Conservation (phyloP, 495 filamentous ascomycete genomes). For the Beverwykella pulmonaria region DNA sequence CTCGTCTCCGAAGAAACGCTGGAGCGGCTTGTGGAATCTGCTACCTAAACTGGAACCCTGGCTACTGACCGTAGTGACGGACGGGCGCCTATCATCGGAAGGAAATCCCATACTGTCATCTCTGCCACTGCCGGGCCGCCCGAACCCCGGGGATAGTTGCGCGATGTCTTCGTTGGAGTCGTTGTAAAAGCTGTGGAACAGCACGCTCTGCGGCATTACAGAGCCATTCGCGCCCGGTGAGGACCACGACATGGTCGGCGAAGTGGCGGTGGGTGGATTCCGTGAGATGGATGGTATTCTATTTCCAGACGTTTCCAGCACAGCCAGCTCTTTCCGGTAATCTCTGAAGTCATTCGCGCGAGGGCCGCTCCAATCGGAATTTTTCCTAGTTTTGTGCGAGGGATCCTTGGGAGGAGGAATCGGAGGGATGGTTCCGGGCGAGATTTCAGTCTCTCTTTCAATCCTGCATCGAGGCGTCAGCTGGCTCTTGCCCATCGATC, state of each 20-base stretch:
- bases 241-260: slow-evolving; percentile 44
- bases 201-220: slow-evolving; percentile 44
- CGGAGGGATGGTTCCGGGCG: slow-evolving; percentile 47
- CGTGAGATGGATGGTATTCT: slow-evolving; percentile 56
- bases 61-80: slow-evolving; percentile 86
- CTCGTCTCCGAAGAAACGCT: slow-evolving; percentile 88
- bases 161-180: slow-evolving; percentile 67
- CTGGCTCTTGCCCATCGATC: neutral
- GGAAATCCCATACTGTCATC: slow-evolving; percentile 68
- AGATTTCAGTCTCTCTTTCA: slow-evolving; percentile 44
- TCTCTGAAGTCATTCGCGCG: slow-evolving; percentile 62
- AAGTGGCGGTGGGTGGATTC: slow-evolving; percentile 56
- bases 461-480: slow-evolving; percentile 30
- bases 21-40: slow-evolving; percentile 72
- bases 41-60: slow-evolving; percentile 79
- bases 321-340: slow-evolving; percentile 72
- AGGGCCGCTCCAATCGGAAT: slow-evolving; percentile 47
- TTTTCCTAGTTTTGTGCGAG: slow-evolving; percentile 39
- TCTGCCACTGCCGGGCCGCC: slow-evolving; percentile 63
- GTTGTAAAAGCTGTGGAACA: slow-evolving; percentile 58
- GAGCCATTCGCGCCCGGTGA: slow-evolving; percentile 27
- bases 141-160: slow-evolving; percentile 66
- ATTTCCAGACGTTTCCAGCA: slow-evolving; percentile 62
- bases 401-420: slow-evolving; percentile 41
- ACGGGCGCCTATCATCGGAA: slow-evolving; percentile 76